These are phyloP conservation scores for Psidium friedrichsthalianum DNA, from an alignment of 345 rosid genomes.

Conservation along the genomic window DNA sequence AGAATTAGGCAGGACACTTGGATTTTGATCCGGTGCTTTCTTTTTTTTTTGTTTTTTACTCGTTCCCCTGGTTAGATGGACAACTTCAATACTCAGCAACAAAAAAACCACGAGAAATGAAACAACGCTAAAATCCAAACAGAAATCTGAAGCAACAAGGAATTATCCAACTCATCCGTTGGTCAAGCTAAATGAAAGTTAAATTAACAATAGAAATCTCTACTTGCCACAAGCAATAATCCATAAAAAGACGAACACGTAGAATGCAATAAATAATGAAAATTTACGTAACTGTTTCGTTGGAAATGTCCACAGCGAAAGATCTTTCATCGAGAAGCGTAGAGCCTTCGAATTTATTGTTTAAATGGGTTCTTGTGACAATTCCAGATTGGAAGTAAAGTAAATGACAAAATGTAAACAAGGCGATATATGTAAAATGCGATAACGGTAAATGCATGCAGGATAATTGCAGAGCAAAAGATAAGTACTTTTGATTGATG, in stretches of 20 bases:
- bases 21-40: background rate
- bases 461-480: too few relatives aligned
- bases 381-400: too few relatives aligned
- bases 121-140: background rate
- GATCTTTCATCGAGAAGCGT: too few relatives aligned
- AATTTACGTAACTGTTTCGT: too few relatives aligned
- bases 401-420: too few relatives aligned
- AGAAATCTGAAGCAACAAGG: background rate
- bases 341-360: too few relatives aligned
- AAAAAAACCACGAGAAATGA: background rate
- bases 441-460: too few relatives aligned
- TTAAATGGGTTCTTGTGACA: too few relatives aligned
- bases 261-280: background rate
- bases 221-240: background rate
- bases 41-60: background rate
- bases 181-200: background rate
- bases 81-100: background rate
- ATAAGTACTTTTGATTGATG: background rate
- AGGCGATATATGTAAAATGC: too few relatives aligned
- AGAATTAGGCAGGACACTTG: background rate
- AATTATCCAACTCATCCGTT: background rate
- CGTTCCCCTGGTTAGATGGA: too few relatives aligned
- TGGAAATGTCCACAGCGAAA: too few relatives aligned
- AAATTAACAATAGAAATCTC: background rate
- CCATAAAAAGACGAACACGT: background rate